Conservation (phyloP, 192 early-diverging fungal species). For the Backusella liffmaniae region DNA sequence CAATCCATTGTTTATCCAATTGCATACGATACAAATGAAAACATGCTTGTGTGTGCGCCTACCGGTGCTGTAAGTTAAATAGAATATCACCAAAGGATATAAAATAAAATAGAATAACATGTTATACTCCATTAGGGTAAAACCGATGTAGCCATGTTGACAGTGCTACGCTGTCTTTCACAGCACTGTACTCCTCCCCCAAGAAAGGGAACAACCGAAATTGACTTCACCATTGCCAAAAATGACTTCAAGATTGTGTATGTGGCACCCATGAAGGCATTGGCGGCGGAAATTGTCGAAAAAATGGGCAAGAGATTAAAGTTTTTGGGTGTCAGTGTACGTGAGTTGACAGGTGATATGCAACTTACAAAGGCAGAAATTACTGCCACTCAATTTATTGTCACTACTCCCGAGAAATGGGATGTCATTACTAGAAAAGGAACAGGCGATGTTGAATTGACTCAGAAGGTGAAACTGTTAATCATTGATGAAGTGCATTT, state of each 20-base stretch:
- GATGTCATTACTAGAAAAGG: conserved; percentile 98
- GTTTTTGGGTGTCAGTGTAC: conserved; percentile 83
- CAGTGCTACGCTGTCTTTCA: conserved; percentile 78
- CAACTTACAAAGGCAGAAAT: conserved; percentile 97
- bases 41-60: conserved; percentile 97
- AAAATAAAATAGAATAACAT: not conserved
- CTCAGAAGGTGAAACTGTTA: conserved; percentile 83
- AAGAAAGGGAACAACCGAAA: conserved; percentile 37
- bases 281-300: conserved; percentile 92
- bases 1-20: conserved; percentile 95
- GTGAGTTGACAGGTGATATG: conserved; percentile 97
- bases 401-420: conserved; percentile 99
- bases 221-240: conserved; percentile 61
- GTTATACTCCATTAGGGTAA: conserved; percentile 63
- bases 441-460: conserved; percentile 91
- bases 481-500: conserved; percentile 99
- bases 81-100: too few relatives aligned
- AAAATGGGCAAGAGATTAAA: conserved; percentile 86
- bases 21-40: conserved; percentile 94
- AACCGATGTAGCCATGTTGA: conserved; percentile 96
- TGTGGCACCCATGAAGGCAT: conserved; percentile 97
- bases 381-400: conserved; percentile 92
- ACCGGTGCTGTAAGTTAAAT: conserved; percentile 83
- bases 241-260: conserved; percentile 98
- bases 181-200: conserved; percentile 71